Evolutionary conservation across 208 protist species (phyloP), one percentile per base, ranked within the genome.

Genomic region (Leishmania major): DNA sequence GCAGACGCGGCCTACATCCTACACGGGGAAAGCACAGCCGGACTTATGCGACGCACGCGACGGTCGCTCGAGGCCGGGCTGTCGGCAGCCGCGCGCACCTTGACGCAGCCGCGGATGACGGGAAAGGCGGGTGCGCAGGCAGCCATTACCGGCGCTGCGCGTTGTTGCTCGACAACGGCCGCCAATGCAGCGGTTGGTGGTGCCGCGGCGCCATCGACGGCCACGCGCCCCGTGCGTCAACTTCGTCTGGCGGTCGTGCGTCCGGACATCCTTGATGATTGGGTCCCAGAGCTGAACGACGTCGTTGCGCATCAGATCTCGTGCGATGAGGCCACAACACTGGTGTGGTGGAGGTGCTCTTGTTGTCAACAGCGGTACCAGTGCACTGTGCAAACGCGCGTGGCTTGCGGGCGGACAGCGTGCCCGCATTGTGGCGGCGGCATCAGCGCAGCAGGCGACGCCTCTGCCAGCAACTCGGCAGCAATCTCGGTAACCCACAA

Each of bases 261-360:
- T 0, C 93, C 93, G 0, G 93, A 96, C 84, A 80, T 96, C 2
- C 76, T 96, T 0, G 92, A 93, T 55, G 93, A 96, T 57, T 96
- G 93, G 92, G 84, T 96, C 17, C 91, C 93, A 10, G 91, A 96
- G 83, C 77, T 94, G 59, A 96, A 96, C 76, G 93, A 95, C 47
- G 78, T 86, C 17, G 90, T 93, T 78, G 92, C 92, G 47, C 85
- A 88, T 70, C 75, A 83, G 0, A 88, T 96, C 8, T 81, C 55
- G 17, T 94, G 83, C 47, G 87, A 79, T 45, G 55, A 82, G 17
- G 40, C 37, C 2, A 83, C 81, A 0, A 79, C 77, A 0, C 72
- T 53, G 13, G 85, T 88, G 60, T 94, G 90, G 92, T 94, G 90
- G 89, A 82, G 86, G 53, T 96, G 93, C 79, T 59, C 74, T 25